These are phyloP conservation scores for Pyrus betulifolia DNA, from an alignment of 306 rosid species.

Conservation along the genomic window DNA sequence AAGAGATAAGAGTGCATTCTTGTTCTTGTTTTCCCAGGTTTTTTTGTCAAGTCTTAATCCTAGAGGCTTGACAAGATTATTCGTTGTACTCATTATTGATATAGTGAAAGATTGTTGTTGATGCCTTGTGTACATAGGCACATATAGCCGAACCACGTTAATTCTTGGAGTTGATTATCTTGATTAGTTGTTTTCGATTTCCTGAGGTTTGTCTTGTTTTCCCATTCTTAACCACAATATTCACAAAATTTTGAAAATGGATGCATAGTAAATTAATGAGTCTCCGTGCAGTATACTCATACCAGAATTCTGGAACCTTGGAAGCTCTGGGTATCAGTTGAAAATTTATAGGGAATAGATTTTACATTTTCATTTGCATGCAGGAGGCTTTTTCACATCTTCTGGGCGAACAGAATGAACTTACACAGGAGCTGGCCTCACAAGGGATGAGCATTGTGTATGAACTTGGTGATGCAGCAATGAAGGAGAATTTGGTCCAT, in stretches of 20 bases:
- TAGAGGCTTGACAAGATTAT: no score
- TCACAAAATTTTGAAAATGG: neutral
- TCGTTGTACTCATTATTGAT: no score
- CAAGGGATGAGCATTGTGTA: slow-evolving; percentile 99
- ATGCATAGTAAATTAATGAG: neutral
- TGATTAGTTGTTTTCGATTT: no score
- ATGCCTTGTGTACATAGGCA: no score
- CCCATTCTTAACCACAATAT: no score
- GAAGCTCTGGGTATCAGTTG: neutral
- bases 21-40: no score
- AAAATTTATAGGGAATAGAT: neutral
- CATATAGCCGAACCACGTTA: no score
- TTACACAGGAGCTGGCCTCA: slow-evolving; percentile 92
- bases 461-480: slow-evolving; percentile 84
- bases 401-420: slow-evolving; percentile 92
- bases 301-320: neutral
- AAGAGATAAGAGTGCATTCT: no score
- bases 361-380: slow-evolving; percentile 21
- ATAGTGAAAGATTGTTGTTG: no score
- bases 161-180: no score
- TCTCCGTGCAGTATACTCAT: neutral
- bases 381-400: slow-evolving; percentile 97
- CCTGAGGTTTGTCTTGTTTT: no score
- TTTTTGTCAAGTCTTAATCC: no score
- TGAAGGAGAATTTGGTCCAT: slow-evolving; percentile 79